These are phyloP conservation scores for Solioccasus polychromus DNA, from an alignment of 768 basidiomycete genomes.

Conservation along the genomic window DNA sequence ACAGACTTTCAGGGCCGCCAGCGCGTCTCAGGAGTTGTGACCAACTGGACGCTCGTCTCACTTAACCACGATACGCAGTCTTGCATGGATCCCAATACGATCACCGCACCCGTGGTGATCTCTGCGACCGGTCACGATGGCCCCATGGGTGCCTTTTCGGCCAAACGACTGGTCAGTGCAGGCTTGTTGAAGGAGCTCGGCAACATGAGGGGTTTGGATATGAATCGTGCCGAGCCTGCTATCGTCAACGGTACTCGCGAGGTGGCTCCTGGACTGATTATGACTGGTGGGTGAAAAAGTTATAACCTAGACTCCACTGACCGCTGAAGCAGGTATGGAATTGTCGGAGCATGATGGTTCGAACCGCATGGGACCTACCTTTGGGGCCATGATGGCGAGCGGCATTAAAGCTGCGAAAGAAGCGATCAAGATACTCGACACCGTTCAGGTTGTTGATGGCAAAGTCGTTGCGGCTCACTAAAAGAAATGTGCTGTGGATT, in stretches of 20 bases:
- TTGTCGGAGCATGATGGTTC: slow-evolving; percentile 78
- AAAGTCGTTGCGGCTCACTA: slow-evolving; percentile 43
- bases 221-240: slow-evolving; percentile 80
- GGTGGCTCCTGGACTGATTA: slow-evolving; percentile 70
- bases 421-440: slow-evolving; percentile 51
- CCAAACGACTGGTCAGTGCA: slow-evolving; percentile 73
- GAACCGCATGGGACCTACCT: slow-evolving; percentile 76
- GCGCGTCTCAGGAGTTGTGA: slow-evolving; percentile 52
- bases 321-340: slow-evolving; percentile 62
- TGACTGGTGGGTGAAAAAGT: slow-evolving; percentile 51
- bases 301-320: neutral
- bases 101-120: slow-evolving; percentile 74
- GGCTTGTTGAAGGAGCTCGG: slow-evolving; percentile 73
- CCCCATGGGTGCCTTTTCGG: slow-evolving; percentile 79
- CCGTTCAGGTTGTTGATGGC: slow-evolving; percentile 49
- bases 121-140: slow-evolving; percentile 77
- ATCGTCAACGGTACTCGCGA: slow-evolving; percentile 77
- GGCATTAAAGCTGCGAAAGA: slow-evolving; percentile 72
- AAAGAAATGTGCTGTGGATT: neutral
- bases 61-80: slow-evolving; percentile 74
- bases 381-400: slow-evolving; percentile 77
- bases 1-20: slow-evolving; percentile 43
- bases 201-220: slow-evolving; percentile 78
- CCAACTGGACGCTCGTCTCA: slow-evolving; percentile 50
- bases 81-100: slow-evolving; percentile 77